phyloP scores from a whole-genome alignment of 768 basidiomycete species.

The Xanthoconium purpureum region DNA sequence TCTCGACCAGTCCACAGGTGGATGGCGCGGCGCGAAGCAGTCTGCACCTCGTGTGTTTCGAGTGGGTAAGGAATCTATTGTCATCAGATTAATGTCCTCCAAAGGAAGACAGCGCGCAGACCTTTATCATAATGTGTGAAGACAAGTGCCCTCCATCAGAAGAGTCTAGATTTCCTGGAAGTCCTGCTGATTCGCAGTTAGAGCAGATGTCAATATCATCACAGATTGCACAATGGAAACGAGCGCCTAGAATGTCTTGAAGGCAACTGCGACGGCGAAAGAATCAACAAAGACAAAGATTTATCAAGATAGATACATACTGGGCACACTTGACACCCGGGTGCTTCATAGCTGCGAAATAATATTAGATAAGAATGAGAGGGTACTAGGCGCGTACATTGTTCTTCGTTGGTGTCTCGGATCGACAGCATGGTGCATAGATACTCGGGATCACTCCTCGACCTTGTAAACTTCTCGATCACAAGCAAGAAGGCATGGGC shows the following conservation, averaged over 20 bases:
- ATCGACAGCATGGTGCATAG: conserved; percentile 19
- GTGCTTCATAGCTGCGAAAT: conserved; percentile 62
- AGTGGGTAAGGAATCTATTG: conserved; percentile 82
- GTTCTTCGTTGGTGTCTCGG: conserved; percentile 51
- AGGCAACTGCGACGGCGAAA: conserved; percentile 57
- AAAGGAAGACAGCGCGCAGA: conserved; percentile 27
- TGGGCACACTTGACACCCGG: conserved; percentile 83
- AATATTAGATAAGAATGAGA: not conserved
- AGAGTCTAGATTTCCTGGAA: conserved; percentile 79
- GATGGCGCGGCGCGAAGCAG: conserved; percentile 70
- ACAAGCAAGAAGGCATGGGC: conserved; percentile 81
- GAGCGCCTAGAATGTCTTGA: conserved; percentile 86
- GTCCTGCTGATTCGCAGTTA: conserved; percentile 82
- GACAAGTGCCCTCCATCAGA: conserved; percentile 76
- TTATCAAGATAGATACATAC: conserved; percentile 43
- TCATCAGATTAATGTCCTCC: conserved; percentile 1
- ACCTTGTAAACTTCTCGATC: conserved; percentile 54
- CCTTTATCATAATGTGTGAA: conserved; percentile 94
- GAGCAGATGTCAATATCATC: conserved; percentile 81
- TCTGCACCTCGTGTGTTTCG: conserved; percentile 67
- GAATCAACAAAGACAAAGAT: not conserved
- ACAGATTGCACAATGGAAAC: conserved; percentile 91
- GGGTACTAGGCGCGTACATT: conserved; percentile 44
- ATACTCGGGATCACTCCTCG: conserved; percentile 40
- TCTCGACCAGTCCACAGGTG: conserved; percentile 77